Conservation (phyloP, 192 early-diverging fungal species). For the Spizellomyces punctatus region DNA sequence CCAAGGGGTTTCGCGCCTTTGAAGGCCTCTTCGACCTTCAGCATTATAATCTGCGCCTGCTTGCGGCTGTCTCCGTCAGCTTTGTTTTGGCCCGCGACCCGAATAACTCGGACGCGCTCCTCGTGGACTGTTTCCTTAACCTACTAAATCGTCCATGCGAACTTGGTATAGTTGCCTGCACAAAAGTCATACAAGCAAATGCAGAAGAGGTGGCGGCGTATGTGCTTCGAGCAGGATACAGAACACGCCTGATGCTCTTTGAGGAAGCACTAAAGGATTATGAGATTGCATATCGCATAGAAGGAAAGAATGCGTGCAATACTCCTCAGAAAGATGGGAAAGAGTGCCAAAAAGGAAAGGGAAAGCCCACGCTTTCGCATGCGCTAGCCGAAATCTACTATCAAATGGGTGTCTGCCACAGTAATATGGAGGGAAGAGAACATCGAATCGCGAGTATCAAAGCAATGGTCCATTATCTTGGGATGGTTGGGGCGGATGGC, state of each 20-base stretch:
- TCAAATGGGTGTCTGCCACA: slow-evolving; percentile 32
- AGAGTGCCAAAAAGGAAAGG: not conserved
- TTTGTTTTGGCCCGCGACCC: slow-evolving; percentile 19
- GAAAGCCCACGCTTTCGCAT: slow-evolving; percentile 4
- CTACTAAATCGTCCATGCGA: slow-evolving; percentile 30
- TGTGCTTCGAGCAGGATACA: slow-evolving; percentile 21
- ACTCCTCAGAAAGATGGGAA: not conserved
- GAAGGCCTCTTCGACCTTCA: slow-evolving; percentile 37
- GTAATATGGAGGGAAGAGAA: slow-evolving; percentile 29
- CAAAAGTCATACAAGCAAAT: slow-evolving; percentile 11
- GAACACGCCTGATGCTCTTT: slow-evolving; percentile 21
- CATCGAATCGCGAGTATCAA: slow-evolving; percentile 19
- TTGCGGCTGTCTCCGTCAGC: slow-evolving; percentile 32
- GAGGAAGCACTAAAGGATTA: slow-evolving; percentile 33
- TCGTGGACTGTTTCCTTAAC: slow-evolving; percentile 39
- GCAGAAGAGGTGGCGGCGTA: slow-evolving; percentile 16
- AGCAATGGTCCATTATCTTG: slow-evolving; percentile 25
- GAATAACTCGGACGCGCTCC: slow-evolving; percentile 24
- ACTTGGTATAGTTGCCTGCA: slow-evolving; percentile 29
- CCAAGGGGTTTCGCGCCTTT: slow-evolving; percentile 26
- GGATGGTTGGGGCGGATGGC: slow-evolving; percentile 16
- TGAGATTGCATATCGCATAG: slow-evolving; percentile 13
- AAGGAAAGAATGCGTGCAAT: not conserved
- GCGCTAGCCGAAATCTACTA: slow-evolving; percentile 31
- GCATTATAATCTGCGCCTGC: slow-evolving; percentile 18